Evolutionary conservation across 805 yeast species (phyloP).

Genomic region (Saturnispora galanensis): DNA sequence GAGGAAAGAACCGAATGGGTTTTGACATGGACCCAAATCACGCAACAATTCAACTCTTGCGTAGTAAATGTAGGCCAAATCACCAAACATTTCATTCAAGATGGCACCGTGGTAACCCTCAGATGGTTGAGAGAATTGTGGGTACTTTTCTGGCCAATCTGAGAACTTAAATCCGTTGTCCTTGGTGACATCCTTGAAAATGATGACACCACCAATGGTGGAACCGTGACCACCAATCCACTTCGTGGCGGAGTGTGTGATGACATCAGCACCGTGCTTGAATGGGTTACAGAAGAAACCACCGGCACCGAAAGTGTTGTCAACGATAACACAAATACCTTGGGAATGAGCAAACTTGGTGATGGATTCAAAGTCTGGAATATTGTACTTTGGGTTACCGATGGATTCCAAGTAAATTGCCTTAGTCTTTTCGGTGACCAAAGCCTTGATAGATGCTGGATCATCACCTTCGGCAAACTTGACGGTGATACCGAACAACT

Average conservation of each 20-base stretch:
- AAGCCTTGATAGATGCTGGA: slow-evolving; percentile 58
- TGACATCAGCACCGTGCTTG: slow-evolving; percentile 84
- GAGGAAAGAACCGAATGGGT: slow-evolving; percentile 83
- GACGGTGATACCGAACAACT: slow-evolving; percentile 70
- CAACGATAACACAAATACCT: slow-evolving; percentile 87
- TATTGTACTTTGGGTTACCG: slow-evolving; percentile 87
- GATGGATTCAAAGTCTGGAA: slow-evolving; percentile 81
- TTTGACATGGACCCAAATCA: slow-evolving; percentile 84
- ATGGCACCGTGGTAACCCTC: slow-evolving; percentile 90
- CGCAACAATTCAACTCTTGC: slow-evolving; percentile 78
- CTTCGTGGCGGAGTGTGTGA: slow-evolving; percentile 90
- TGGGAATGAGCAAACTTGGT: slow-evolving; percentile 70
- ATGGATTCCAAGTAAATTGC: slow-evolving; percentile 84
- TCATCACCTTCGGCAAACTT: slow-evolving; percentile 78
- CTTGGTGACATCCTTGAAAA: slow-evolving; percentile 40
- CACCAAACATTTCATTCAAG: slow-evolving; percentile 73
- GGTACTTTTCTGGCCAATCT: slow-evolving; percentile 76
- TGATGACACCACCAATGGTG: slow-evolving; percentile 83
- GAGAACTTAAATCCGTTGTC: slow-evolving; percentile 91
- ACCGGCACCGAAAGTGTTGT: slow-evolving; percentile 96
- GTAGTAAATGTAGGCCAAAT: slow-evolving; percentile 68
- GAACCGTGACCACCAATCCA: slow-evolving; percentile 99
- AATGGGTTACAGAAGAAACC: slow-evolving; percentile 80
- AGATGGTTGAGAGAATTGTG: slow-evolving; percentile 83
- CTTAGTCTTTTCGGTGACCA: slow-evolving; percentile 77